phyloP scores from a whole-genome alignment of 129 eudicot genomes.

The Pittosporum tobira region DNA sequence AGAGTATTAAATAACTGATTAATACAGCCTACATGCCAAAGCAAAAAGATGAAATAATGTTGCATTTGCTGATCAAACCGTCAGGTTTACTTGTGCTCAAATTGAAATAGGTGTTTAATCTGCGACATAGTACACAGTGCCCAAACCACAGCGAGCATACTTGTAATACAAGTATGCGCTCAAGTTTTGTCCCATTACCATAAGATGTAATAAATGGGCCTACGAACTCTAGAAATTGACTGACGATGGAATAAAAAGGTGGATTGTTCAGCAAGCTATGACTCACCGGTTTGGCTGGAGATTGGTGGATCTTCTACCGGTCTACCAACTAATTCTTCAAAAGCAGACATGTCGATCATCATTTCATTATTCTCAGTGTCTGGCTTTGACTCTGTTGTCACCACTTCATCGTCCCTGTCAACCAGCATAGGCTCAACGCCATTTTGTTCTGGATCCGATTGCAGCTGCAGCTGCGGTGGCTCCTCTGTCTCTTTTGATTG shows the following conservation, averaged over 20 bases:
- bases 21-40: too few relatives aligned
- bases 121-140: not conserved
- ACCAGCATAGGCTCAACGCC: conserved; percentile 34
- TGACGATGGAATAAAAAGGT: not conserved
- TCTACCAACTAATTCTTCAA: conserved; percentile 37
- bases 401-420: conserved; percentile 53
- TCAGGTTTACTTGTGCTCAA: not conserved
- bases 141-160: not conserved
- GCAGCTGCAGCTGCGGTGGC: conserved; percentile 26
- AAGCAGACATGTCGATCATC: conserved; percentile 53
- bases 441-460: conserved; percentile 34
- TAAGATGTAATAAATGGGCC: not conserved
- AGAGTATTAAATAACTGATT: too few relatives aligned
- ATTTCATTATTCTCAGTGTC: conserved; percentile 36
- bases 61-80: not conserved
- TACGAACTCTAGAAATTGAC: not conserved
- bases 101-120: not conserved
- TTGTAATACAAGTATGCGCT: not conserved
- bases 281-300: conserved; percentile 36
- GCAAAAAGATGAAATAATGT: not conserved
- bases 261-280: conserved; percentile 1
- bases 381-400: conserved; percentile 58
- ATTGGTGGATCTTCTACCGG: conserved; percentile 55
- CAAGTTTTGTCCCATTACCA: not conserved
- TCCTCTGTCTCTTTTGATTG: conserved; percentile 22